Conservation (phyloP, 2,329 filamentous ascomycete species). For the Nakataea oryzae region DNA sequence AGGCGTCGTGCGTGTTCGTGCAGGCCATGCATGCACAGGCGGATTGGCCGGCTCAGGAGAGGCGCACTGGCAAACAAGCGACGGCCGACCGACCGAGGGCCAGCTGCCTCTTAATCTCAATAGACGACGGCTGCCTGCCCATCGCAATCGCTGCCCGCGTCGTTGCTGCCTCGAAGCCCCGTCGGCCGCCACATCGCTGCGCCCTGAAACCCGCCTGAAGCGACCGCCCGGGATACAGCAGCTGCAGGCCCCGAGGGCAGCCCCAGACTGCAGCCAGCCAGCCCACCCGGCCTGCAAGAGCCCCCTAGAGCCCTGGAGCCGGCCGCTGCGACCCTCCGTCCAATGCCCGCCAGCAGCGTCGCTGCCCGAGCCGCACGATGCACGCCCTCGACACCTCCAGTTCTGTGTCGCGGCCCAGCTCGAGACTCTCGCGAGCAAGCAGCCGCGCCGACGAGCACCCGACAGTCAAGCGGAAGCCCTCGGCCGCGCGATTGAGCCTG, state of each 20-base stretch:
- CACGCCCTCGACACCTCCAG: conserved; percentile 4
- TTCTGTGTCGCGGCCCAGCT: conserved; percentile 1
- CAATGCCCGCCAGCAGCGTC: neutral
- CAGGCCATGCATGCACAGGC: neutral
- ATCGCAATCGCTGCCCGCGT: no score
- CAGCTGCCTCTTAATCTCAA: no score
- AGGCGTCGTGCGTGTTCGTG: neutral
- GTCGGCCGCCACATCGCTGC: no score
- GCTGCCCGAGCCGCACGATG: conserved; percentile 3
- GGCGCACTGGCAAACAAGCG: neutral
- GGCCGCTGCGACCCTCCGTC: neutral
- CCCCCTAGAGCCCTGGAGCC: neutral
- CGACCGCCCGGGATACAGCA: neutral
- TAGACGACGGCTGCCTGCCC: no score
- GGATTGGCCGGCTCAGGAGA: neutral
- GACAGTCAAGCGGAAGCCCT: conserved; percentile 1
- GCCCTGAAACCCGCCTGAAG: neutral
- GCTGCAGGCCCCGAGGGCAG: neutral
- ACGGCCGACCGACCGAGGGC: no score
- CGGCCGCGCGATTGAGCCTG: neutral
- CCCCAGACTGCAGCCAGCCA: neutral
- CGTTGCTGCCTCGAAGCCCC: no score
- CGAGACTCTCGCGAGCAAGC: neutral
- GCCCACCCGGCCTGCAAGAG: neutral
- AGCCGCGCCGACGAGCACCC: conserved; percentile 1